phyloP scores from a whole-genome alignment of 2,329 filamentous ascomycete species.

The Aureobasidium subglaciale region DNA sequence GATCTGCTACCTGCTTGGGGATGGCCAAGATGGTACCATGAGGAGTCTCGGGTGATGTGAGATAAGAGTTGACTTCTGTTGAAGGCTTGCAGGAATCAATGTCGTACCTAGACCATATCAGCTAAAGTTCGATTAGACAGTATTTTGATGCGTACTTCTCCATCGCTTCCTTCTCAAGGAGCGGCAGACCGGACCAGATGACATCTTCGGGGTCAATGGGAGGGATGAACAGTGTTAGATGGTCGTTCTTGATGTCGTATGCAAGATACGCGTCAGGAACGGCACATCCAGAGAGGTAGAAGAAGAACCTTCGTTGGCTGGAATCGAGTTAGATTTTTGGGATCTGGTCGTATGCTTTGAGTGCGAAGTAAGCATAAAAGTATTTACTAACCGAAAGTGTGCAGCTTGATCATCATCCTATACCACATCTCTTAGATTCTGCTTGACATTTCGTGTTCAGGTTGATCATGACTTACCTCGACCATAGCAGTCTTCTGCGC shows the following conservation, averaged over 20 bases:
- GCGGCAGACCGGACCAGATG: constrained; percentile 86
- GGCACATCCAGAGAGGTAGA: constrained; percentile 82
- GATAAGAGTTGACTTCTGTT: constrained; percentile 59
- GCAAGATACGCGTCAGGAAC: constrained; percentile 72
- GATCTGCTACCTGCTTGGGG: constrained; percentile 64
- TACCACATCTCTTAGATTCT: neutral
- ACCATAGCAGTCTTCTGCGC: constrained; percentile 71
- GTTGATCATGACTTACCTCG: too few relatives aligned
- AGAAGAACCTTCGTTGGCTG: constrained; percentile 87
- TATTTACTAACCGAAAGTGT: constrained; percentile 7
- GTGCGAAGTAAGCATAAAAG: neutral
- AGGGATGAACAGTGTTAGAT: constrained; percentile 83
- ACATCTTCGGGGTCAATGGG: constrained; percentile 81
- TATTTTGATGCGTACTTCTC: constrained; percentile 33
- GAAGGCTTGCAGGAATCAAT: constrained; percentile 17
- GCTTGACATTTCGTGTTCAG: too few relatives aligned
- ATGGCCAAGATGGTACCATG: constrained; percentile 63
- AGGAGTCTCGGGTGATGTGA: constrained; percentile 46
- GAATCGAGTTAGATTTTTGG: constrained; percentile 29
- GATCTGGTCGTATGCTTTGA: neutral
- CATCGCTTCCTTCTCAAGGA: constrained; percentile 68
- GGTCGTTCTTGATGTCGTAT: constrained; percentile 68
- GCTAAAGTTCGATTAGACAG: neutral
- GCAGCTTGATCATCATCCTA: constrained; percentile 70
- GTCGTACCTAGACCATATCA: constrained; percentile 1